These are phyloP conservation scores for Trichoderma virens DNA, from an alignment of 495 filamentous ascomycete genomes.

Conservation along the genomic window DNA sequence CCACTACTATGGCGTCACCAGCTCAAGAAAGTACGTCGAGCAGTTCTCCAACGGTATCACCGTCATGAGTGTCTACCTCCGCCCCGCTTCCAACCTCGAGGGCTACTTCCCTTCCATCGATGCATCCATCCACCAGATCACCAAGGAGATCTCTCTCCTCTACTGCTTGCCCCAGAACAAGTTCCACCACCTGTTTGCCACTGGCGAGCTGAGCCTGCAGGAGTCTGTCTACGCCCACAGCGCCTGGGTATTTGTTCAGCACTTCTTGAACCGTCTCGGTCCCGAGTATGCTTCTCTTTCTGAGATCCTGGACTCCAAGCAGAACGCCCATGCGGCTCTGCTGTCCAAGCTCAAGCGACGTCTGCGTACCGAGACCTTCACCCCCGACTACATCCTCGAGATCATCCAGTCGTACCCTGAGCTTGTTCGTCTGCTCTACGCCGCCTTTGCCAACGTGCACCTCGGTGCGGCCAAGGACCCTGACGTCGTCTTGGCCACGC, in stretches of 20 bases:
- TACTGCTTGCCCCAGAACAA: conserved; percentile 98
- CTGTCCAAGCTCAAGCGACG: conserved; percentile 87
- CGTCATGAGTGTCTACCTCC: conserved; percentile 89
- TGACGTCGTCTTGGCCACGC: conserved; percentile 58
- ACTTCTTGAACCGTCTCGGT: conserved; percentile 92
- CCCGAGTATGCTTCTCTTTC: conserved; percentile 83
- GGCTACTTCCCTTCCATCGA: conserved; percentile 56
- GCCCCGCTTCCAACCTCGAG: conserved; percentile 53
- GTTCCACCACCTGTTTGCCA: conserved; percentile 81
- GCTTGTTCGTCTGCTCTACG: conserved; percentile 79
- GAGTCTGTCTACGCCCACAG: conserved; percentile 97
- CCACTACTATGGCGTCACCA: conserved; percentile 96
- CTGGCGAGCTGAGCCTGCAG: conserved; percentile 84
- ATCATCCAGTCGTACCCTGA: conserved; percentile 90
- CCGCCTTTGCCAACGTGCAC: conserved; percentile 86
- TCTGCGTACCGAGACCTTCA: conserved; percentile 93
- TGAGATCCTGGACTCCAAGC: conserved; percentile 65
- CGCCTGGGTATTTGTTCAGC: conserved; percentile 93
- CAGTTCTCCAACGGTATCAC: conserved; percentile 98
- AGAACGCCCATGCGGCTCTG: conserved; percentile 78
- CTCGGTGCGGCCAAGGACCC: conserved; percentile 65
- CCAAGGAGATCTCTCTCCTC: conserved; percentile 92
- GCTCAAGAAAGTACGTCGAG: conserved; percentile 94
- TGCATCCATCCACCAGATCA: conserved; percentile 95
- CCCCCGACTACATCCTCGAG: conserved; percentile 92